Evolutionary conservation across 495 filamentous ascomycete genomes (phyloP), one percentile per base, ranked within the genome.

Genomic region (Tetracladium setigerum): DNA sequence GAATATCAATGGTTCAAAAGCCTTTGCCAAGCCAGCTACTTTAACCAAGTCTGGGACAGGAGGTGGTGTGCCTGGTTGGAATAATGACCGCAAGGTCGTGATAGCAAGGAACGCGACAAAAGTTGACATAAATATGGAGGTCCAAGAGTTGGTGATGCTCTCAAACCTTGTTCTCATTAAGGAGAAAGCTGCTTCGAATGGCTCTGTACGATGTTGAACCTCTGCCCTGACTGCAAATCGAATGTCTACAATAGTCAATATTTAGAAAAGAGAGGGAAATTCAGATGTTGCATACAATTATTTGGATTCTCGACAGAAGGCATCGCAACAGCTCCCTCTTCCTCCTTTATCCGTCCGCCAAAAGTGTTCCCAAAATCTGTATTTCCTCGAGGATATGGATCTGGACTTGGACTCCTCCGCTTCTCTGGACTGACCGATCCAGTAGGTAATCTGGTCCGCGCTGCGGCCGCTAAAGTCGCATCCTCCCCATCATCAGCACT

Each of bases 1-100:
- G 67, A 87, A 87, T 34, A 95, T 92, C 22, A 95, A 67, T 1
- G 89, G 89, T 59, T 95, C 89, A 57, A 95, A 91, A 2, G 86
- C 85, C 56, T 84, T 84, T 41, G 89, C 89, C 44, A 95, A 76
- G 40, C 84, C 77, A 4, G 89, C 89, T 22, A 94, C 84, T 63
- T 94, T 95, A 55, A 95, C 83, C 13, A 95, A 73, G 63, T 95
- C 89, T 4, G 89, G 89, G 1, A 86, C 84, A 5, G 87, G 79
- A 22, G 76, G 77, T 17, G 76, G 74, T 1, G 70, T 53, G 10
- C 79, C 78, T 0, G 87, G 84, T 36, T 83, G 71, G 31, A 88
- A 79, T 34, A 95, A 60, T 16, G 78, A 70, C 46, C 82, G 79
- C 47, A 84, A 65, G 14, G 81, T 64, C 0, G 74, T 61, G 49